These are phyloP conservation scores for Talaromyces proteolyticus DNA, from an alignment of 495 filamentous ascomycete species.

Conservation along the genomic window DNA sequence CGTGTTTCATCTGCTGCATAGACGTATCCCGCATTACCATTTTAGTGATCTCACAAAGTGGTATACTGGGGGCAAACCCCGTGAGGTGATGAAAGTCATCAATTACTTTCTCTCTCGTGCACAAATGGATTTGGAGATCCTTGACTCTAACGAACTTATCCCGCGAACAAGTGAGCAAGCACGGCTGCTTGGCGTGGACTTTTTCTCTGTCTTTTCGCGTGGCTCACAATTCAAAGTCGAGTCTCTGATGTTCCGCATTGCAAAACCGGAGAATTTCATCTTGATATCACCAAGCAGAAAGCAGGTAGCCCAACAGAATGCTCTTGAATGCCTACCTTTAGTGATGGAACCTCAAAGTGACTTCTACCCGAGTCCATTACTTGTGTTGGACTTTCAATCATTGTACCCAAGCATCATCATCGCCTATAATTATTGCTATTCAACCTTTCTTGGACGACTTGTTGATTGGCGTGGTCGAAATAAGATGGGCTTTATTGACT, in stretches of 20 bases:
- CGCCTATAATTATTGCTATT: conserved; percentile 99
- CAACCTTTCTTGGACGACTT: conserved; percentile 86
- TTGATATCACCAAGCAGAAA: conserved; percentile 83
- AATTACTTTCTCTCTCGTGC: conserved; percentile 74
- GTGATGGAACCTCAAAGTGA: conserved; percentile 97
- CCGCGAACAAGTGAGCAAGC: conserved; percentile 92
- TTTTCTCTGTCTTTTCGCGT: conserved; percentile 88
- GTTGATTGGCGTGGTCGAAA: conserved; percentile 80
- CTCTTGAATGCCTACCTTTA: conserved; percentile 87
- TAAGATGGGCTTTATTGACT: conserved; percentile 93
- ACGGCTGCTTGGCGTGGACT: conserved; percentile 87
- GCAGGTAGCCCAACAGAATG: conserved; percentile 92
- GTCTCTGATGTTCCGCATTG: conserved; percentile 97
- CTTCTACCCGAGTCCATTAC: conserved; percentile 83
- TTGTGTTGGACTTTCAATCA: conserved; percentile 95
- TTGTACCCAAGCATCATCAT: conserved; percentile 98
- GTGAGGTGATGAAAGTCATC: conserved; percentile 67
- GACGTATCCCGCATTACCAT: conserved; percentile 85
- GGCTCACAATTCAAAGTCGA: conserved; percentile 98
- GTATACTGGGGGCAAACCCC: conserved; percentile 62
- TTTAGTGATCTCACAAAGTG: conserved; percentile 73
- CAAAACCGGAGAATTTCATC: conserved; percentile 92
- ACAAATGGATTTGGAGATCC: conserved; percentile 80
- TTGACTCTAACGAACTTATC: conserved; percentile 86
- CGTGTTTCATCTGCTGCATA: conserved; percentile 84